Evolutionary conservation across 768 basidiomycete species (phyloP).

Genomic region (Collybiopsis confluens): DNA sequence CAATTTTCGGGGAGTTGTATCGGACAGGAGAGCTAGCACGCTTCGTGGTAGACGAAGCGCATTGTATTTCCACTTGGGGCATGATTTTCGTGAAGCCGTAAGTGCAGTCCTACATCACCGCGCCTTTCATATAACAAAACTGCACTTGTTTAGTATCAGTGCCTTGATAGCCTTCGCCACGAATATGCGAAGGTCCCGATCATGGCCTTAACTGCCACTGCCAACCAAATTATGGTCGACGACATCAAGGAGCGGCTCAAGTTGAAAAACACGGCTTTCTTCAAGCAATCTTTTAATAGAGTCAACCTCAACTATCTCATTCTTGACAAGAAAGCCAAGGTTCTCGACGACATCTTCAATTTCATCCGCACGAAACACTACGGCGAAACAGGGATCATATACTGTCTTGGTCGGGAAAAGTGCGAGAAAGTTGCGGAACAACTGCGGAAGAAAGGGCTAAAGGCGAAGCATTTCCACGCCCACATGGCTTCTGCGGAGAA

Average conservation of each 20-base stretch:
- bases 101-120: too few relatives aligned
- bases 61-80: constrained; percentile 92
- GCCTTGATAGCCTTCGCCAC: constrained; percentile 62
- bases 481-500: constrained; percentile 63
- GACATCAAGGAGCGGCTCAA: constrained; percentile 76
- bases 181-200: constrained; percentile 81
- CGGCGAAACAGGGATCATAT: constrained; percentile 76
- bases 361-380: constrained; percentile 62
- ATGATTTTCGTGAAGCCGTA: constrained; percentile 85
- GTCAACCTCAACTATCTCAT: constrained; percentile 82
- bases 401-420: constrained; percentile 63
- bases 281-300: constrained; percentile 89
- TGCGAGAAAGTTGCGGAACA: constrained; percentile 80
- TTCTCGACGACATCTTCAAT: constrained; percentile 57
- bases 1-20: constrained; percentile 57
- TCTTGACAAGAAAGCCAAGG: constrained; percentile 35
- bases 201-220: constrained; percentile 96
- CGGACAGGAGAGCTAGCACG: constrained; percentile 59
- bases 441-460: constrained; percentile 56
- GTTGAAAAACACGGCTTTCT: constrained; percentile 51
- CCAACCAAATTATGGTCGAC: constrained; percentile 68
- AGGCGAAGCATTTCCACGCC: constrained; percentile 84
- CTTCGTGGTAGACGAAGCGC: constrained; percentile 96
- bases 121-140: too few relatives aligned
- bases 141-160: constrained; percentile 50